Conservation (phyloP, 768 basidiomycete species). For the Tubosaeta brunneosetosa region DNA sequence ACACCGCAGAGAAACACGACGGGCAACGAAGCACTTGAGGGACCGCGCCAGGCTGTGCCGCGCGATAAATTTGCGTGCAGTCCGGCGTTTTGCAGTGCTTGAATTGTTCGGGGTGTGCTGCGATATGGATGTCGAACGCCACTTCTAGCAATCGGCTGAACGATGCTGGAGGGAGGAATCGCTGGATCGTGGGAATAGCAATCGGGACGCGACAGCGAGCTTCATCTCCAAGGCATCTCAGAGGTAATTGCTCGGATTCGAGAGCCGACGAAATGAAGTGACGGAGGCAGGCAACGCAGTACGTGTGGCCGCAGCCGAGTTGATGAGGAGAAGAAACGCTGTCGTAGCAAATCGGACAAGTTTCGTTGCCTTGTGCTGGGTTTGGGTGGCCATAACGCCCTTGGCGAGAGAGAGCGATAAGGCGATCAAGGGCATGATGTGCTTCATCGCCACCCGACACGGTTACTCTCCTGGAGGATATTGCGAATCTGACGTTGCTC, state of each 20-base stretch:
- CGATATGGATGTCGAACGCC: slow-evolving; percentile 54
- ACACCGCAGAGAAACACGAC: slow-evolving; percentile 61
- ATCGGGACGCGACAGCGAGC: slow-evolving; percentile 52
- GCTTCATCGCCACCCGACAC: slow-evolving; percentile 57
- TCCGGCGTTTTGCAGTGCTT: slow-evolving; percentile 76
- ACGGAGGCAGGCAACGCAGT: slow-evolving; percentile 59
- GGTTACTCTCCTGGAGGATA: slow-evolving; percentile 39
- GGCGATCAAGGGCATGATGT: slow-evolving; percentile 39
- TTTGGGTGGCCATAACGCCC: slow-evolving; percentile 5
- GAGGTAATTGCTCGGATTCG: slow-evolving; percentile 55
- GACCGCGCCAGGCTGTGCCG: slow-evolving; percentile 37
- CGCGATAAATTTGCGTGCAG: slow-evolving; percentile 68
- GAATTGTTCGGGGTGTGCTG: slow-evolving; percentile 54
- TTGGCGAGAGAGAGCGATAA: slow-evolving; percentile 40
- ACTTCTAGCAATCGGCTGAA: slow-evolving; percentile 54
- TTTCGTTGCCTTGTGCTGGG: slow-evolving; percentile 7
- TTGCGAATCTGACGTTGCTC: slow-evolving; percentile 46
- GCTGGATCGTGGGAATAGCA: slow-evolving; percentile 47
- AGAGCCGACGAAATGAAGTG: slow-evolving; percentile 54
- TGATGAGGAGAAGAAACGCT: slow-evolving; percentile 37
- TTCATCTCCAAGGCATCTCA: slow-evolving; percentile 65
- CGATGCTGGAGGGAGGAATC: slow-evolving; percentile 45
- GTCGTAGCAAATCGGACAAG: slow-evolving; percentile 56
- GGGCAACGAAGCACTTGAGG: slow-evolving; percentile 50
- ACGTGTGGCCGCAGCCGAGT: slow-evolving; percentile 60